Base-by-base conservation (phyloP, 2,329 filamentous ascomycete genomes). In the Sordariomycetes sp. region DNA sequence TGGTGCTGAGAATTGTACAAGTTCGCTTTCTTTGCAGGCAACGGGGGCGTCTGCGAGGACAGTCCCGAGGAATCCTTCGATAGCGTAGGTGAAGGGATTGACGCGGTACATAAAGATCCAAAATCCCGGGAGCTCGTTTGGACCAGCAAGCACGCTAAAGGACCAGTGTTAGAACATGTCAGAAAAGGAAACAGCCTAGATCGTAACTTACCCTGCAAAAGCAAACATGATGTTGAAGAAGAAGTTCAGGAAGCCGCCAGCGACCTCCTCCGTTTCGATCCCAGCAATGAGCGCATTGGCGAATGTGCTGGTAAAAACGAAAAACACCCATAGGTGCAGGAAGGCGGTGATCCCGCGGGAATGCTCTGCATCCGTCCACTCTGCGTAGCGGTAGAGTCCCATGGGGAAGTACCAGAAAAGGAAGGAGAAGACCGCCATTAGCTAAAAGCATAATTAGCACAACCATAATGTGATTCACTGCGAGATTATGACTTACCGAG, bases 91-190 rank as follows among this genome's bases (percentile, higher is more conserved):
- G 66, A 91, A 84, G 0, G 88, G 87, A 0, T 81, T 87, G 55
- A 87, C 71, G 45, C 85, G 79, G 66, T 89, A 89, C 80, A 89
- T 84, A 74, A 87, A 88, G 62, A 82, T 80, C 87, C 87, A 90
- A 74, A 90, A 89, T 2, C 79, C 73, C 0, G 87, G 86, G n/a
- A 90, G 76, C 1, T 73, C 70, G 0, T 68, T 65, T 0, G 84
- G 85, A 1, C 74, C 70, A 8, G 82, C 82, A 54, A 89, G 74
- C 39, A 89, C 81, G 71, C 36, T 74, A 56, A 6, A 22, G 22
- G 36, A 42, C 12, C 5, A 7, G 36, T n/a, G 12, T 42, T 42
- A 42, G 36, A 10, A 42, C 36, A n/a, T n/a, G n/a, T 42, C 36
- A 13, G 36, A 42, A 42, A 5, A 12, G 17, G 15, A 12, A 42